Conservation (phyloP, 1,139 yeast species). For the Saccharomyces hybrid region DNA sequence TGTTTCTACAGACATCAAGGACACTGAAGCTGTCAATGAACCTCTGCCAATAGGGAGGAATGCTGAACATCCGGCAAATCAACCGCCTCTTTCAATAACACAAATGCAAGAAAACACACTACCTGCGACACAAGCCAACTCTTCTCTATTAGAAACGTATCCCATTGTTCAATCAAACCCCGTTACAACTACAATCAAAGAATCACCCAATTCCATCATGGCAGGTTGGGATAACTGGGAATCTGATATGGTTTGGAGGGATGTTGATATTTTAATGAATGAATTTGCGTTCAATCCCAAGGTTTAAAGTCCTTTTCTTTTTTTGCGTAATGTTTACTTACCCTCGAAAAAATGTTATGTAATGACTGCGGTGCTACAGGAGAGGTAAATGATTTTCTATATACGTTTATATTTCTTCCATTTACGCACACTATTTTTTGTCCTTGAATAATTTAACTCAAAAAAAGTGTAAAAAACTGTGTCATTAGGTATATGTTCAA, state of each 20-base stretch:
- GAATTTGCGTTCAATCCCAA: conserved; percentile 76
- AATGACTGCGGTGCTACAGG: background rate
- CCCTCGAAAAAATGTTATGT: background rate
- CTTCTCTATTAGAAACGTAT: background rate
- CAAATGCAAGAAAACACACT: background rate
- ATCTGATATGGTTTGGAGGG: conserved; percentile 76
- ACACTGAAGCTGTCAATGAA: background rate
- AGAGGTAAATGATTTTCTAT: background rate
- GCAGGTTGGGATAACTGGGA: conserved; percentile 43
- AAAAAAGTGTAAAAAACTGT: background rate
- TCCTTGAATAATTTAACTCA: background rate
- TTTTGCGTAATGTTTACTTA: background rate
- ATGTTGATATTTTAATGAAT: conserved; percentile 86
- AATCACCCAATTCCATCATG: conserved; percentile 27
- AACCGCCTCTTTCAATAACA: background rate
- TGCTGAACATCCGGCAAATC: background rate
- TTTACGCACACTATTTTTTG: background rate
- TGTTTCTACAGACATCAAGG: background rate
- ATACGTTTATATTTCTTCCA: background rate
- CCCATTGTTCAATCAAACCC: background rate
- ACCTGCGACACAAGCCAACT: background rate
- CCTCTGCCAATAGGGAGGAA: background rate
- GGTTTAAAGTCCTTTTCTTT: background rate
- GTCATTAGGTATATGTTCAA: background rate
- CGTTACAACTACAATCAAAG: conserved; percentile 5